Base-by-base conservation (phyloP, 306 rosid species). In the Citrullus colocynthis region DNA sequence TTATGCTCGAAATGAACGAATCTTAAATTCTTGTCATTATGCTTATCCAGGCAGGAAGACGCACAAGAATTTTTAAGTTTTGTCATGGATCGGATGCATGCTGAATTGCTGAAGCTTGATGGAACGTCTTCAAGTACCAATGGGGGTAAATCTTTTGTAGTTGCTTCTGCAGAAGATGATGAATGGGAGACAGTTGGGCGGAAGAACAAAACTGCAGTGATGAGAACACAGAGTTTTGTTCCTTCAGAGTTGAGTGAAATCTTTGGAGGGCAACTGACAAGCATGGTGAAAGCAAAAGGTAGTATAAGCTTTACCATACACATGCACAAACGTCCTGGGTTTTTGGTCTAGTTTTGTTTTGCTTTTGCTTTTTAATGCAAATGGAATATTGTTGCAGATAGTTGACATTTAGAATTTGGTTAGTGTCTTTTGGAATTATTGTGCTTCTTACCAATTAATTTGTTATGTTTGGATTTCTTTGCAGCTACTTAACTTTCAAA, bases 141-240 rank as follows among this genome's bases (percentile, higher is more conserved):
- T 71, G 93, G 90, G 56, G 78, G 85, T 63, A 87, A 82, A 52
- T 87, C 90, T 62, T 86, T 96, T 81, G 60, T 96, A 32, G 89
- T 96, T 84, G 90, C 96, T 79, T 90, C 92, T 41, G 84, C 82
- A 17, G 99, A 96, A 78, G 97, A 90, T 54, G 99, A 96, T 86
- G 98, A 88, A 81, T 96, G 99, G 99, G 99, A 91, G 84, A 96
- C 96, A 16, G 98, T 96, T 65, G 99, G 98, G 44, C 96, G 88
- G 30, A 96, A 91, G 86, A 96, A 92, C 86, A 96, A 84, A 80
- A 91, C 98, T 84, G 98, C 99, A 54, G 96, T 96, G 41, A 96
- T 96, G 79, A 89, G 99, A 86, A 89, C 96, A 54, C 99, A 96
- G 76, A 85, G 90, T 69, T 88, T 92, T 84, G 87, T 83, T 75